Evolutionary conservation across 108 stramenopile genomes (phyloP).

Genomic region (Skeletonema menzelii): DNA sequence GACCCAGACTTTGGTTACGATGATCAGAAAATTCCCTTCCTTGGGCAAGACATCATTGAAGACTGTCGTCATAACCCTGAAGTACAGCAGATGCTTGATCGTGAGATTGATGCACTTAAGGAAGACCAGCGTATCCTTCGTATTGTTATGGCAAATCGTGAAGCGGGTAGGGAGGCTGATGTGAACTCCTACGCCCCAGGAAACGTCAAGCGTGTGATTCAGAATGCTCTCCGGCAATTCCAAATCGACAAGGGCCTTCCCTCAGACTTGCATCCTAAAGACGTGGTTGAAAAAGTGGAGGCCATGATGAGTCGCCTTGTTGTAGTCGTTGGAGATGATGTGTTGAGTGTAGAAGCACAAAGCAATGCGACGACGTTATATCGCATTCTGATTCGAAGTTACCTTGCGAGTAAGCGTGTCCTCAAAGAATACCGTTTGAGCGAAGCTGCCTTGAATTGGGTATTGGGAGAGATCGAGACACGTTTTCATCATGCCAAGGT

Average conservation of each 20-base stretch:
- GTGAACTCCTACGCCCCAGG: constrained; percentile 90
- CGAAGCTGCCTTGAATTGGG: constrained; percentile 89
- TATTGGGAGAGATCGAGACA: constrained; percentile 91
- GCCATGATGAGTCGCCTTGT: constrained; percentile 83
- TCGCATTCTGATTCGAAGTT: constrained; percentile 88
- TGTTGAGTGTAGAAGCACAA: constrained; percentile 90
- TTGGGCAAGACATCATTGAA: constrained; percentile 79
- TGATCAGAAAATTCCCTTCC: constrained; percentile 75
- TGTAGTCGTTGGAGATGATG: constrained; percentile 94
- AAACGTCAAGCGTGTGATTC: constrained; percentile 88
- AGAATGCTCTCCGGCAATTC: constrained; percentile 92
- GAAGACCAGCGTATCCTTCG: constrained; percentile 87
- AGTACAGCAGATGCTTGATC: constrained; percentile 83
- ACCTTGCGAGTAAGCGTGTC: constrained; percentile 88
- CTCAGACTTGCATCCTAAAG: constrained; percentile 87
- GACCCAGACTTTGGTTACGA: constrained; percentile 88
- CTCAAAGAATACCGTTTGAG: constrained; percentile 89
- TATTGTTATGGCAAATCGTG: constrained; percentile 88
- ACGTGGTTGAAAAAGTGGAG: constrained; percentile 74
- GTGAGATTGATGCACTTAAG: constrained; percentile 85
- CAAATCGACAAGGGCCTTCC: constrained; percentile 85
- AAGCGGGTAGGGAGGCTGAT: constrained; percentile 85
- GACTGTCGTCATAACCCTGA: constrained; percentile 88
- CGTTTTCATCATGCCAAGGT: constrained; percentile 91
- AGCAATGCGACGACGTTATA: constrained; percentile 93